A percentile compares a stretch with the other conserved stretches of the same genome.
Conservation (phyloP, 257 asterid species). For the Gynochthodes officinalis region DNA sequence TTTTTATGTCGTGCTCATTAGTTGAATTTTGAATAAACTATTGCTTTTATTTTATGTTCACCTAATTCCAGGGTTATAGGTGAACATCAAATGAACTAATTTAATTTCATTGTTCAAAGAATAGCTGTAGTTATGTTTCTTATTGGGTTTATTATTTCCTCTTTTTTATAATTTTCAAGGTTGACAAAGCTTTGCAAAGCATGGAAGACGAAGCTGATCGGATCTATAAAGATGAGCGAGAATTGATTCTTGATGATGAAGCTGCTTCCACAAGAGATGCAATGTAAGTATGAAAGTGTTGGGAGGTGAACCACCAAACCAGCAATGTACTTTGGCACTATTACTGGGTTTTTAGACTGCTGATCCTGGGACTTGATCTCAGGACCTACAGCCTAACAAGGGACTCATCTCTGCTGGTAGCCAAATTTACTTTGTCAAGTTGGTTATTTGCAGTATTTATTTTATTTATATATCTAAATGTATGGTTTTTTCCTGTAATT, state of each 20-base stretch:
- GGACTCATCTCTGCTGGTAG: background rate
- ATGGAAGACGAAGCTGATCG: slow-evolving; percentile 91
- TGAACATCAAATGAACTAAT: background rate
- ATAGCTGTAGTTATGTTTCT: background rate
- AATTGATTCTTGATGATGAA: slow-evolving; percentile 83
- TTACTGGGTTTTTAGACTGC: background rate
- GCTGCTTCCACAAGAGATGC: slow-evolving; percentile 95
- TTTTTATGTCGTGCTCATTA: background rate
- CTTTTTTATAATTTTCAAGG: slow-evolving; percentile 38
- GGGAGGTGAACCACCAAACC: background rate
- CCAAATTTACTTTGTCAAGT: background rate
- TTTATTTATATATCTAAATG: background rate
- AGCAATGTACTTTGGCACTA: background rate
- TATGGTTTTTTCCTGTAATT: background rate
- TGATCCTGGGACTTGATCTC: background rate
- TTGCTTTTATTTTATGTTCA: background rate
- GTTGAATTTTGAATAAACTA: background rate
- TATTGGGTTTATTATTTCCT: slow-evolving; percentile 3
- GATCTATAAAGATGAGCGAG: slow-evolving; percentile 80
- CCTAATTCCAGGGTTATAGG: background rate
- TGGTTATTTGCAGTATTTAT: background rate
- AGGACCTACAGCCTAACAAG: background rate
- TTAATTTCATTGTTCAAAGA: background rate
- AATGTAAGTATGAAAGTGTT: slow-evolving; percentile 46
- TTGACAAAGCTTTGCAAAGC: slow-evolving; percentile 88